Evolutionary conservation across 371 early-diverging fungal genomes (phyloP), one percentile per base, ranked within the genome.

Genomic region (Haplosporangium sp.): DNA sequence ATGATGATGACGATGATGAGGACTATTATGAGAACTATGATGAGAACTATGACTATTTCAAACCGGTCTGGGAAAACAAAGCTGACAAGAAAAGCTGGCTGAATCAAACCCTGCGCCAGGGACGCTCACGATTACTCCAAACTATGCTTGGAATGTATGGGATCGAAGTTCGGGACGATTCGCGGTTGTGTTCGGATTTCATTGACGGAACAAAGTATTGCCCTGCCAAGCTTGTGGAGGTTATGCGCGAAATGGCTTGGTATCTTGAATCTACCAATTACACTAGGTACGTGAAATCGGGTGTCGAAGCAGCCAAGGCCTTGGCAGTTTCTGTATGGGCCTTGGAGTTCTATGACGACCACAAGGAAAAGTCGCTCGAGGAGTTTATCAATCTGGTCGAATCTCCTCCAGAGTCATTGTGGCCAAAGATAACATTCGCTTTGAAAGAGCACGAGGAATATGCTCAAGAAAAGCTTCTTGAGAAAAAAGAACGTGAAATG

Each of bases 181-280:
- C 50, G n/a, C 63, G 63, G 13, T 38, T 50, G 4, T 63, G 63
- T 19, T n/a, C 63, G n/a, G 63, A 63, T 38, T 63, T 63, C n/a
- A 63, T 63, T 50, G 52, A 63, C 10, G 63, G 63, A 1, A 63
- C 63, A 17, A 45, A 27, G 19, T 63, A 63, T 17, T 19, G 35
- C 8, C 63, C 63, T 1, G 4, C 5, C 37, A 63, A 63, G 63
- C 48, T 63, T 19, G 63, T 63, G 27, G 37, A 1, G 10, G 38
- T 47, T 4, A 63, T 63, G 63, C 47, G 63, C 2, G 50, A 63
- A 17, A 48, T 63, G 63, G 15, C 47, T 27, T 63, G 63, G 63
- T 38, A 17, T n/a, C 37, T 45, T 38, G n/a, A 8, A 1, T 42
- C 11, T 2, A 63, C 63, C 5, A 9, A 38, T 2, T 63, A 63